phyloP scores from a whole-genome alignment of 305 asterid species.

The Stenogyne calaminthoides region DNA sequence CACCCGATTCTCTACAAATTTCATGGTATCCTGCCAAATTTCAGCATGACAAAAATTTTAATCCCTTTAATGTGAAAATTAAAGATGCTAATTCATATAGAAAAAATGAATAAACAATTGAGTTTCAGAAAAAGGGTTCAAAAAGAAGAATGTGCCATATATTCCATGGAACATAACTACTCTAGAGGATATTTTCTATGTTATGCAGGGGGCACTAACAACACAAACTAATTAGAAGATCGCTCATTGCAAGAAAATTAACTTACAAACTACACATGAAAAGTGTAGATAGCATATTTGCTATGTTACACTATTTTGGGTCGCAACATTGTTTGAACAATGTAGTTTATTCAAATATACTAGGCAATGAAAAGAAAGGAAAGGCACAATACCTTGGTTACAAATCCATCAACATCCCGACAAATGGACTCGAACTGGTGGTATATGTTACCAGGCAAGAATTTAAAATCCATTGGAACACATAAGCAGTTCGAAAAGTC shows the following conservation, averaged over 20 bases:
- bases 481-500: neutral
- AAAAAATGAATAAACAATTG: neutral
- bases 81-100: neutral
- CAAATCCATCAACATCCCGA: constrained; percentile 45
- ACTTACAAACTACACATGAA: neutral
- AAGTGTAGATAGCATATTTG: neutral
- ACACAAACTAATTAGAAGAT: constrained; percentile 1
- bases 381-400: constrained; percentile 37
- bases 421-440: constrained; percentile 43
- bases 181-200: neutral
- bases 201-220: neutral
- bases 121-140: neutral
- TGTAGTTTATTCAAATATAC: constrained; percentile 5
- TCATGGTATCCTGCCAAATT: constrained; percentile 50
- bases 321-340: neutral
- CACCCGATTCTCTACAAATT: constrained; percentile 58
- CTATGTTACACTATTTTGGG: neutral
- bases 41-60: neutral
- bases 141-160: neutral
- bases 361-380: neutral
- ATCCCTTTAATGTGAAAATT: neutral
- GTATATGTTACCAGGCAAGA: constrained; percentile 44
- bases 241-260: neutral
- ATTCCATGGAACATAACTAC: constrained; percentile 16
- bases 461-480: constrained; percentile 36